These are phyloP conservation scores for Dionaea muscipula DNA, from an alignment of 179 eudicot genomes.

Conservation along the genomic window DNA sequence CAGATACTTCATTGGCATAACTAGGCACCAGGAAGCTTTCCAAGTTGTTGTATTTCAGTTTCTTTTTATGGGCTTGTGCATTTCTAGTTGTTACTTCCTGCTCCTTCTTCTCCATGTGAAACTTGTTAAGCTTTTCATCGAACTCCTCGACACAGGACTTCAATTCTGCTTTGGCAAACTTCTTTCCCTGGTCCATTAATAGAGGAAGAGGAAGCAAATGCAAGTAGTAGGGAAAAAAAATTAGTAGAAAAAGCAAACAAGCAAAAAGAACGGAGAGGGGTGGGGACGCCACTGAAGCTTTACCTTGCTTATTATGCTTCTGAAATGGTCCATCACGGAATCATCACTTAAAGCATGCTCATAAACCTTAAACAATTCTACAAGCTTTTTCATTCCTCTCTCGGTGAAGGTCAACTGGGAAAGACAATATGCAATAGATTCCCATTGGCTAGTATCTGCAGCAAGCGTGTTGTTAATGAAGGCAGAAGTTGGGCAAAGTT, in stretches of 20 bases:
- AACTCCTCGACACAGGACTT: slow-evolving; percentile 78
- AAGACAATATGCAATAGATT: slow-evolving; percentile 84
- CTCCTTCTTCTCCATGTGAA: slow-evolving; percentile 73
- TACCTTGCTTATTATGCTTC: slow-evolving; percentile 78
- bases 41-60: slow-evolving; percentile 36
- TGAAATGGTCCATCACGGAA: slow-evolving; percentile 75
- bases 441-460: slow-evolving; percentile 76
- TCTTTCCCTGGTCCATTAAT: slow-evolving; percentile 48
- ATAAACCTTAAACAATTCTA: slow-evolving; percentile 73
- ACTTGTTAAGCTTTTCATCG: slow-evolving; percentile 70
- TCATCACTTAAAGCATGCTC: slow-evolving; percentile 75
- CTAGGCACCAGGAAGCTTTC: slow-evolving; percentile 25
- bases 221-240: too few species aligned
- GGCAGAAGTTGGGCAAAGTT: background rate
- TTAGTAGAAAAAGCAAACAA: too few species aligned
- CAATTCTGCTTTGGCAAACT: slow-evolving; percentile 85
- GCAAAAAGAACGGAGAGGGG: too few species aligned
- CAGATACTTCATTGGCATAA: slow-evolving; percentile 32
- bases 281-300: background rate
- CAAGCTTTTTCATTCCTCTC: slow-evolving; percentile 83
- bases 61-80: slow-evolving; percentile 66
- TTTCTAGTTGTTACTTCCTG: slow-evolving; percentile 70
- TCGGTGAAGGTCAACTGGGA: slow-evolving; percentile 93
- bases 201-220: background rate
- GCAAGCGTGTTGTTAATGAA: slow-evolving; percentile 3